These are phyloP conservation scores for Pseudogymnoascus sp. DNA, from an alignment of 2,329 filamentous ascomycete genomes.

Conservation along the genomic window DNA sequence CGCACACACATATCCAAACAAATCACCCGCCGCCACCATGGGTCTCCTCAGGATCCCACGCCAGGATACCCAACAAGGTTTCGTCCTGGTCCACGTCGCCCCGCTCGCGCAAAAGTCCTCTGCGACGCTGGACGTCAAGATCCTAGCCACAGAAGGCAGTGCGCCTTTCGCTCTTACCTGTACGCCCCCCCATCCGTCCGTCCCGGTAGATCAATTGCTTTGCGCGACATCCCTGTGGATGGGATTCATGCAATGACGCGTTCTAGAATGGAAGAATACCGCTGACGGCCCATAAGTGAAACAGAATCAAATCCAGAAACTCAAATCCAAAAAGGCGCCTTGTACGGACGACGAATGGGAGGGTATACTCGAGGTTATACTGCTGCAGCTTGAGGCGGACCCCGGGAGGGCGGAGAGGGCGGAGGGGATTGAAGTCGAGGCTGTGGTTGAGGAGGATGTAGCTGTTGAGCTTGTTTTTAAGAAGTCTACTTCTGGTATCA, in stretches of 20 bases:
- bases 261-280: constrained; percentile 12
- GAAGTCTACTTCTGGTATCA: constrained; percentile 61
- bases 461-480: constrained; percentile 57
- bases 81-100: constrained; percentile 55
- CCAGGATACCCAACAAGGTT: constrained; percentile 41
- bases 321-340: constrained; percentile 48
- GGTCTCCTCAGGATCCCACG: constrained; percentile 51
- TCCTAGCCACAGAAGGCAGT: constrained; percentile 62
- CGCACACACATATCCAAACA: background rate
- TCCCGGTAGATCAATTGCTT: background rate
- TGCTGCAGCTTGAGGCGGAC: constrained; percentile 40
- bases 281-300: constrained; percentile 38
- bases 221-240: constrained; percentile 18
- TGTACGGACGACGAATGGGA: constrained; percentile 61
- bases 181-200: constrained; percentile 23
- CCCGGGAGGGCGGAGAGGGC: constrained; percentile 44
- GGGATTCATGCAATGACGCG: constrained; percentile 14
- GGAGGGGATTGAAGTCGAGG: constrained; percentile 55
- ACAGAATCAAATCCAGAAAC: constrained; percentile 46
- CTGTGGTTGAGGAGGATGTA: constrained; percentile 44
- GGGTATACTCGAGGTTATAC: constrained; percentile 47
- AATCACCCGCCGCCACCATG: background rate
- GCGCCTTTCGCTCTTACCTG: constrained; percentile 50
- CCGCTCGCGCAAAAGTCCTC: constrained; percentile 37
- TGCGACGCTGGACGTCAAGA: constrained; percentile 54